phyloP scores from a whole-genome alignment of 176 grass and related monocot genomes.

The Cenchrus purpureus region DNA sequence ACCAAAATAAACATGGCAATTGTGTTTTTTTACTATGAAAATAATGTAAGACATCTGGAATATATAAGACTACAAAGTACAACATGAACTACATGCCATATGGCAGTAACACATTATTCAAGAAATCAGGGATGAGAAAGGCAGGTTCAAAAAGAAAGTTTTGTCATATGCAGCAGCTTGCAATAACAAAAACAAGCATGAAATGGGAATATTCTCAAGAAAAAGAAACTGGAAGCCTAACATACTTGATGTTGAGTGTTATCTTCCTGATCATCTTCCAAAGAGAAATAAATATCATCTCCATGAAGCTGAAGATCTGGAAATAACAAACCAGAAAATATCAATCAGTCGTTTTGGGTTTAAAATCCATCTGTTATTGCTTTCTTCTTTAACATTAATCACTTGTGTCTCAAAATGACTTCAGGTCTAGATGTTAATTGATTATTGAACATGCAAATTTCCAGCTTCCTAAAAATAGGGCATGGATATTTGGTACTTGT shows the following conservation, averaged over 20 bases:
- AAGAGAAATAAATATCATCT: slow-evolving; percentile 94
- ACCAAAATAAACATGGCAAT: background rate
- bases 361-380: background rate
- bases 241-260: slow-evolving; percentile 75
- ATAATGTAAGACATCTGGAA: background rate
- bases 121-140: background rate
- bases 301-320: slow-evolving; percentile 94
- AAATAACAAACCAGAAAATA: slow-evolving; percentile 34
- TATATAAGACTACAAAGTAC: slow-evolving; percentile 7
- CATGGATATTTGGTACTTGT: background rate
- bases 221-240: background rate
- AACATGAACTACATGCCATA: slow-evolving; percentile 18
- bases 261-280: slow-evolving; percentile 93
- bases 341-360: background rate
- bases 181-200: slow-evolving; percentile 16
- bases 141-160: background rate
- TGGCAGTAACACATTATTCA: background rate
- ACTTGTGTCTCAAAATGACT: slow-evolving; percentile 9
- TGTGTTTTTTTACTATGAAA: background rate
- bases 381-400: background rate
- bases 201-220: background rate
- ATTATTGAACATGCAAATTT: background rate
- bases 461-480: background rate
- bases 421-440: background rate
- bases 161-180: background rate